Percentiles rank a stretch among this genome's conserved stretches.
phyloP scores from a whole-genome alignment of 192 early-diverging fungal genomes.

The Coemansia sp. region DNA sequence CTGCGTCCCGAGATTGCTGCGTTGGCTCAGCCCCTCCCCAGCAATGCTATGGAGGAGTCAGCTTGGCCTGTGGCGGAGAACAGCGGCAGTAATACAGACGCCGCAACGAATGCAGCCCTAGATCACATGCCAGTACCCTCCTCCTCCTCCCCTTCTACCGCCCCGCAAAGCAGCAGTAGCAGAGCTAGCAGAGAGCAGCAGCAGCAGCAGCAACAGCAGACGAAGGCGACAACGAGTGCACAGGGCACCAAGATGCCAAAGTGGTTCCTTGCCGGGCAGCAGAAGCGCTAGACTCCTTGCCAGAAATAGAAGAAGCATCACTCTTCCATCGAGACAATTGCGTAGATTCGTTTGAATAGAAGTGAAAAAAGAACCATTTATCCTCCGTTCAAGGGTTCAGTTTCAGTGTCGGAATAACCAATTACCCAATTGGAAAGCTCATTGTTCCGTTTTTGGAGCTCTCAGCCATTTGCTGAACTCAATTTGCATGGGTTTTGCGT shows the following conservation, averaged over 20 bases:
- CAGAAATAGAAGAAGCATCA: background rate
- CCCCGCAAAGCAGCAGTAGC: background rate
- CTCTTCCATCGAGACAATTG: too few relatives aligned
- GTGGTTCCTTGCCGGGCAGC: slow-evolving; percentile 47
- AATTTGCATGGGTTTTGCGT: too few relatives aligned
- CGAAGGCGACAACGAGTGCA: background rate
- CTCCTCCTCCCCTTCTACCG: background rate
- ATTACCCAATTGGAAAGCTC: background rate
- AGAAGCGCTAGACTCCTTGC: slow-evolving; percentile 7
- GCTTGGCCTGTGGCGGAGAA: background rate
- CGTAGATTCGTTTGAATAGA: background rate
- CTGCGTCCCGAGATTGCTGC: slow-evolving; percentile 15
- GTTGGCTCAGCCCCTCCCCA: slow-evolving; percentile 11
- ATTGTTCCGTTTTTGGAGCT: background rate
- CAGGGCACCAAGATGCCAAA: slow-evolving; percentile 33
- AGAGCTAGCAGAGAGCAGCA: too few relatives aligned
- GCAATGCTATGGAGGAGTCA: background rate
- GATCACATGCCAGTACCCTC: background rate
- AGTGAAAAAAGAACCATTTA: background rate
- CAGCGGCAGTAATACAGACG: background rate
- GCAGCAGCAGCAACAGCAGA: too few relatives aligned
- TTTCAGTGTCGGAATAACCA: background rate
- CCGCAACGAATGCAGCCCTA: background rate
- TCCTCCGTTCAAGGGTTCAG: background rate
- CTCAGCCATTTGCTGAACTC: background rate